Evolutionary conservation across 1,139 yeast species (phyloP).

Genomic region (Geotrichum citri-aurantii): DNA sequence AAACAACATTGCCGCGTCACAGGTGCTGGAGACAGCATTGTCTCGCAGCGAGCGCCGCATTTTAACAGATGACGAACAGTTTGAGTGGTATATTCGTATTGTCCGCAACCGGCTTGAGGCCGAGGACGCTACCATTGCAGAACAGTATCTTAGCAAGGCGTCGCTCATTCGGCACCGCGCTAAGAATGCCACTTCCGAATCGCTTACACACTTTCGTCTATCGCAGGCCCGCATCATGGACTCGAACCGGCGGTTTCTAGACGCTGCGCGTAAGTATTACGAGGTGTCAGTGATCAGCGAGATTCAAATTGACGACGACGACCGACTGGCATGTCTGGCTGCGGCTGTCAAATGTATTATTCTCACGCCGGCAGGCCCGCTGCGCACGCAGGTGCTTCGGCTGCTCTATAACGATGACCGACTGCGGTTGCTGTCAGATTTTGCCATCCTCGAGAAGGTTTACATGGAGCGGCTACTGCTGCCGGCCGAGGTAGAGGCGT

Average conservation of each 20-base stretch:
- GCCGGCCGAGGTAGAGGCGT: constrained; percentile 29
- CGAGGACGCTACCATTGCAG: constrained; percentile 34
- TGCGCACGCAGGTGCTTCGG: constrained; percentile 31
- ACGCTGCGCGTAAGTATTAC: constrained; percentile 34
- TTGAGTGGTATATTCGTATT: constrained; percentile 31
- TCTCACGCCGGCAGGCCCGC: constrained; percentile 37
- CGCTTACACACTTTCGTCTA: constrained; percentile 31
- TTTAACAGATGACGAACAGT: constrained; percentile 28
- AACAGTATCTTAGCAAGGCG: constrained; percentile 31
- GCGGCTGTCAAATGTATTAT: constrained; percentile 34
- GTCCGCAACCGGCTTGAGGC: constrained; percentile 32
- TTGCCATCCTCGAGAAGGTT: constrained; percentile 30
- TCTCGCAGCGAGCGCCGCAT: constrained; percentile 24
- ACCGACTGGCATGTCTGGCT: constrained; percentile 30
- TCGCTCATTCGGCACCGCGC: constrained; percentile 26
- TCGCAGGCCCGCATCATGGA: constrained; percentile 36
- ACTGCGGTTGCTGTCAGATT: constrained; percentile 24
- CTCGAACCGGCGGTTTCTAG: constrained; percentile 32
- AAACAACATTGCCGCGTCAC: constrained; percentile 29
- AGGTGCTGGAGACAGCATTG: constrained; percentile 28
- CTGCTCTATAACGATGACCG: constrained; percentile 34
- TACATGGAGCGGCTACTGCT: constrained; percentile 31
- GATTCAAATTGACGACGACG: constrained; percentile 28
- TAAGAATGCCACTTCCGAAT: constrained; percentile 20
- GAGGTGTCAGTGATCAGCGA: constrained; percentile 30